phyloP scores from a whole-genome alignment of 176 grass and related monocot species.

The Typha latifolia region DNA sequence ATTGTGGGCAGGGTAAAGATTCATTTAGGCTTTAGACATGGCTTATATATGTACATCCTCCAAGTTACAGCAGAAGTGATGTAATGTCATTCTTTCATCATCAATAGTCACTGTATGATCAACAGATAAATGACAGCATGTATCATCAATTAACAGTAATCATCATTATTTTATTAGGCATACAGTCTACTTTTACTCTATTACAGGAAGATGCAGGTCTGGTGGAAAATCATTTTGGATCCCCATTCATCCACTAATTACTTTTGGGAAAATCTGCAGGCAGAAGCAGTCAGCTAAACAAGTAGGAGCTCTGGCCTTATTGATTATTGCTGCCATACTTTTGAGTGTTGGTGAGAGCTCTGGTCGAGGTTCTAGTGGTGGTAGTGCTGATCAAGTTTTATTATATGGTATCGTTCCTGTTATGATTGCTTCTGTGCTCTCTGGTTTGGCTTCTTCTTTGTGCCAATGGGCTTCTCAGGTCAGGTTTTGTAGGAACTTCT shows the following conservation, averaged over 20 bases:
- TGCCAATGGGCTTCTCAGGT: slow-evolving; percentile 98
- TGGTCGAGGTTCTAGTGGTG: slow-evolving; percentile 40
- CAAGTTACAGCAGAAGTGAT: too few species aligned
- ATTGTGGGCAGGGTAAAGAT: not conserved
- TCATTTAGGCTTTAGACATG: too few species aligned
- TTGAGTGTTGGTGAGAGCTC: slow-evolving; percentile 73
- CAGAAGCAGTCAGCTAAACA: slow-evolving; percentile 84
- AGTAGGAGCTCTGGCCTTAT: slow-evolving; percentile 57
- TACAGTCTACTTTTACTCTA: not conserved
- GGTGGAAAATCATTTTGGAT: slow-evolving; percentile 1
- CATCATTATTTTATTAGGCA: not conserved
- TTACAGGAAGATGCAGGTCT: not conserved
- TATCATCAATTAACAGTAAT: not conserved
- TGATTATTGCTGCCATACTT: slow-evolving; percentile 73
- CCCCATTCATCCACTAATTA: slow-evolving; percentile 7
- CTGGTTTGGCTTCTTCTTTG: slow-evolving; percentile 80
- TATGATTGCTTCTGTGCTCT: slow-evolving; percentile 71
- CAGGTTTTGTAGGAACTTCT: slow-evolving; percentile 22
- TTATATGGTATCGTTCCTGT: slow-evolving; percentile 79
- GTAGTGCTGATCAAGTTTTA: slow-evolving; percentile 48
- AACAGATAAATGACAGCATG: too few species aligned
- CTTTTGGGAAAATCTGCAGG: slow-evolving; percentile 32
- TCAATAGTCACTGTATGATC: too few species aligned
- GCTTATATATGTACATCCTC: too few species aligned
- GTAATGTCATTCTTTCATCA: too few species aligned